phyloP scores from a whole-genome alignment of 768 basidiomycete species.

The Infundibulicybe gibba region DNA sequence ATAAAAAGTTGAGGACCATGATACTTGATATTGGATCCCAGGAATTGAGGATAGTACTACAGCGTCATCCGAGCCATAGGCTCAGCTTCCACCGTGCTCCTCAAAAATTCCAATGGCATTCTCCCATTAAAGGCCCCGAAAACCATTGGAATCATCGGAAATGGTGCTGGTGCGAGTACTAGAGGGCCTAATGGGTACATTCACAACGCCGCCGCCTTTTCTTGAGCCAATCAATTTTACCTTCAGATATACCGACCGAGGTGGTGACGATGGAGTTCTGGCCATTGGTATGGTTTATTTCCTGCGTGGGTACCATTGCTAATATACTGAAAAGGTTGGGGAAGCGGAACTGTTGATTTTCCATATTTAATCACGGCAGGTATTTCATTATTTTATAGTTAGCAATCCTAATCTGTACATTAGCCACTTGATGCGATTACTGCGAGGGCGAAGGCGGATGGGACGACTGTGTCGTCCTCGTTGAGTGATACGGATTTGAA shows the following conservation, averaged over 20 bases:
- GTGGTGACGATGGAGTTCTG: slow-evolving; percentile 55
- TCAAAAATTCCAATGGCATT: slow-evolving; percentile 50
- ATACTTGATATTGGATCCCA: neutral
- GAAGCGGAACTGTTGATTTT: slow-evolving; percentile 46
- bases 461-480: slow-evolving; percentile 40
- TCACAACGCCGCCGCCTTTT: neutral
- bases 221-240: neutral
- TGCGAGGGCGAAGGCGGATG: slow-evolving; percentile 30
- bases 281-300: slow-evolving; percentile 50
- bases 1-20: slow-evolving; percentile 32
- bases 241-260: slow-evolving; percentile 43
- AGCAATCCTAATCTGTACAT: neutral
- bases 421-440: slow-evolving; percentile 45
- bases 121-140: slow-evolving; percentile 44
- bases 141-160: slow-evolving; percentile 55
- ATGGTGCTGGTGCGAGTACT: slow-evolving; percentile 50
- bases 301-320: slow-evolving; percentile 9
- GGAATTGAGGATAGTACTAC: slow-evolving; percentile 3
- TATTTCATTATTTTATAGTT: neutral
- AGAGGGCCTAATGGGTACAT: slow-evolving; percentile 52
- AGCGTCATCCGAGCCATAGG: slow-evolving; percentile 59
- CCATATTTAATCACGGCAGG: slow-evolving; percentile 46
- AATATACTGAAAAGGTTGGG: slow-evolving; percentile 31
- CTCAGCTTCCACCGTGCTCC: slow-evolving; percentile 56
- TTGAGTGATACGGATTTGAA: slow-evolving; percentile 47